A percentile compares a stretch with the other conserved stretches of the same genome.
phyloP scores from a whole-genome alignment of 1,284 basidiomycete species.

The Lignosus rhinocerotis region DNA sequence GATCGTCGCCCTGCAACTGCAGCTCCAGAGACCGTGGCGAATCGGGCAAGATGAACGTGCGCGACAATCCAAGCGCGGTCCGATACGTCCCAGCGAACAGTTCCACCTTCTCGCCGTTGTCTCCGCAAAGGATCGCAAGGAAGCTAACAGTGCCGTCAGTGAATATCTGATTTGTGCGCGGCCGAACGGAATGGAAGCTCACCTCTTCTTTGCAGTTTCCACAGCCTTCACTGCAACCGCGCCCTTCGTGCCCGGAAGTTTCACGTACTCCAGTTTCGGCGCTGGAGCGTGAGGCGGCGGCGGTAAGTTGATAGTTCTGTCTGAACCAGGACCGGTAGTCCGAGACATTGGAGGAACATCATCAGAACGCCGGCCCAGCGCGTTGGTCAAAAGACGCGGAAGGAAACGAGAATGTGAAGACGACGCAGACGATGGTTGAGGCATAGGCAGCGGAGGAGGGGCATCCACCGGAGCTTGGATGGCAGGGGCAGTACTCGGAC shows the following conservation, averaged over 20 bases:
- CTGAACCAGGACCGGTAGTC: conserved; percentile 21
- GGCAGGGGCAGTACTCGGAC: conserved; percentile 21
- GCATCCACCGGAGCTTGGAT: conserved; percentile 5
- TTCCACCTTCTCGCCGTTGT: conserved; percentile 89
- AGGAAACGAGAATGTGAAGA: conserved; percentile 60
- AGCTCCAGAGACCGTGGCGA: conserved; percentile 83
- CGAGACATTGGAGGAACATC: conserved; percentile 46
- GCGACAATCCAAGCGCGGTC: conserved; percentile 74
- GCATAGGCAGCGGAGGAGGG: conserved; percentile 27
- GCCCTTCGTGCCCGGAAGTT: conserved; percentile 87
- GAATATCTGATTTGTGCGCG: background rate
- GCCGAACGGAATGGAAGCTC: conserved; percentile 15
- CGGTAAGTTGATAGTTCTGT: conserved; percentile 16
- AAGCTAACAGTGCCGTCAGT: conserved; percentile 51
- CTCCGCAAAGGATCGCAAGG: conserved; percentile 87
- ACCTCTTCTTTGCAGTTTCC: conserved; percentile 87
- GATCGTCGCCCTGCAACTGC: conserved; percentile 87
- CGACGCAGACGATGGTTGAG: conserved; percentile 36
- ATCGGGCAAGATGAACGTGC: conserved; percentile 87
- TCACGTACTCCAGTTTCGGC: conserved; percentile 85
- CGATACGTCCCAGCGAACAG: conserved; percentile 85
- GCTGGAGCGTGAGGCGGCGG: conserved; percentile 55
- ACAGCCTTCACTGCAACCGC: conserved; percentile 80
- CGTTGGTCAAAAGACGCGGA: conserved; percentile 68
- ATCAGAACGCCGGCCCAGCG: conserved; percentile 61